These are phyloP conservation scores for Avena atlantica DNA, from an alignment of 176 grass and related monocot genomes.

Conservation along the genomic window DNA sequence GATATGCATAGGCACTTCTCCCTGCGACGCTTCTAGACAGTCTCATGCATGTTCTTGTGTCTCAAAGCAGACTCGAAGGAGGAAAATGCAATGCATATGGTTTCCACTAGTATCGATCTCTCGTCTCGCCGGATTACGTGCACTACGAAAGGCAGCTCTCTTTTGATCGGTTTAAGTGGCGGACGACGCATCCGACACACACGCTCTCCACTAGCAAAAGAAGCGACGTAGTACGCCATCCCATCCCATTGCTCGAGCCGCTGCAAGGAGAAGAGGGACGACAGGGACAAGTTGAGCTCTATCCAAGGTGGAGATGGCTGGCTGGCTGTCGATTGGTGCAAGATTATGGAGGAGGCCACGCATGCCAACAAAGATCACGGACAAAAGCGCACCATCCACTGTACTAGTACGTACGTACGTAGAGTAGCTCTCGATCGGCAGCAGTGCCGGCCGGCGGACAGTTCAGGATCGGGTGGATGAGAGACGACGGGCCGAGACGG, in stretches of 20 bases:
- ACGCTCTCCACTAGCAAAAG: background rate
- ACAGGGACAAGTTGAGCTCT: too few species aligned
- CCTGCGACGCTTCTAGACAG: background rate
- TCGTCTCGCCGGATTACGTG: background rate
- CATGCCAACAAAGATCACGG: constrained; percentile 12
- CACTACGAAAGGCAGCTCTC: background rate
- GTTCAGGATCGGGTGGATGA: background rate
- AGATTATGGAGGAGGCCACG: background rate
- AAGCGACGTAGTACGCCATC: too few species aligned
- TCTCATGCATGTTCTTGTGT: background rate
- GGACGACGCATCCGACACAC: background rate
- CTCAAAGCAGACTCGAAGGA: background rate
- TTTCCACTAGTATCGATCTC: background rate
- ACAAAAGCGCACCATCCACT: background rate
- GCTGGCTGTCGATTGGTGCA: background rate
- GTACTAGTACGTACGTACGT: background rate
- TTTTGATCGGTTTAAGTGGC: background rate
- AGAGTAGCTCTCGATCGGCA: background rate
- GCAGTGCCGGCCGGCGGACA: background rate
- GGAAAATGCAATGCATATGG: background rate
- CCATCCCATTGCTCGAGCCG: too few species aligned
- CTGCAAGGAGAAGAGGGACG: too few species aligned
- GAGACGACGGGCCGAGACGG: constrained; percentile 15
- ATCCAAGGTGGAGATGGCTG: too few species aligned
- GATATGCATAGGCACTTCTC: background rate